These are phyloP conservation scores for Microcyclospora tardicrescens DNA, from an alignment of 2,329 filamentous ascomycete genomes.

Conservation along the genomic window DNA sequence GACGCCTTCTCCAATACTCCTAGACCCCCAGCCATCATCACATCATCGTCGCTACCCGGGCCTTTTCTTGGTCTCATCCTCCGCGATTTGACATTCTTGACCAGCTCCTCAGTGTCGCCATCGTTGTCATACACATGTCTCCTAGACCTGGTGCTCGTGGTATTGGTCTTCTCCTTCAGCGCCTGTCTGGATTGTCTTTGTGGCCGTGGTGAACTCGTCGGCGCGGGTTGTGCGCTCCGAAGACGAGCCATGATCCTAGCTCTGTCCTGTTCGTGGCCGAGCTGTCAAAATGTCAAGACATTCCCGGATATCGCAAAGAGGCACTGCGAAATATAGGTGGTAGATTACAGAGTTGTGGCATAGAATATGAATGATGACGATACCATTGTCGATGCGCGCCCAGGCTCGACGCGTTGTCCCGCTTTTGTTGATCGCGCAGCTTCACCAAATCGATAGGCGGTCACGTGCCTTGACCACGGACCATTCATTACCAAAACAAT, in stretches of 20 bases:
- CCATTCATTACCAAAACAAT: too few relatives aligned
- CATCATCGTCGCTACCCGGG: slow-evolving; percentile 10
- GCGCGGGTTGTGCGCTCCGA: slow-evolving; percentile 13
- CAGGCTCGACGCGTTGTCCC: too few relatives aligned
- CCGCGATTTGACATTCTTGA: slow-evolving; percentile 15
- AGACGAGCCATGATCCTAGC: slow-evolving; percentile 13
- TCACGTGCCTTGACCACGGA: too few relatives aligned
- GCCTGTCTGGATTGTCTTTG: slow-evolving; percentile 9
- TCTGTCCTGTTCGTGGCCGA: too few relatives aligned
- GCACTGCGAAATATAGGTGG: too few relatives aligned
- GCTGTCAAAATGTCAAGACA: too few relatives aligned
- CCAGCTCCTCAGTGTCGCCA: slow-evolving; percentile 14
- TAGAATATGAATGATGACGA: too few relatives aligned
- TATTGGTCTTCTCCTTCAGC: slow-evolving; percentile 21
- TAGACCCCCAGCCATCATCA: slow-evolving; percentile 19
- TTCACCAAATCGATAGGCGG: too few relatives aligned
- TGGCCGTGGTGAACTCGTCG: neutral
- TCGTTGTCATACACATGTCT: slow-evolving; percentile 12
- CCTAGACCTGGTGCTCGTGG: slow-evolving; percentile 8
- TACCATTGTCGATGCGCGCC: too few relatives aligned
- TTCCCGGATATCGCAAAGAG: too few relatives aligned
- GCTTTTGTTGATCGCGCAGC: too few relatives aligned
- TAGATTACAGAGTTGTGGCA: too few relatives aligned
- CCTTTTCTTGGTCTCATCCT: slow-evolving; percentile 11
- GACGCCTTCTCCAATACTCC: slow-evolving; percentile 7